Evolutionary conservation across 2,329 filamentous ascomycete species (phyloP).

Genomic region (Colletotrichum sp.): DNA sequence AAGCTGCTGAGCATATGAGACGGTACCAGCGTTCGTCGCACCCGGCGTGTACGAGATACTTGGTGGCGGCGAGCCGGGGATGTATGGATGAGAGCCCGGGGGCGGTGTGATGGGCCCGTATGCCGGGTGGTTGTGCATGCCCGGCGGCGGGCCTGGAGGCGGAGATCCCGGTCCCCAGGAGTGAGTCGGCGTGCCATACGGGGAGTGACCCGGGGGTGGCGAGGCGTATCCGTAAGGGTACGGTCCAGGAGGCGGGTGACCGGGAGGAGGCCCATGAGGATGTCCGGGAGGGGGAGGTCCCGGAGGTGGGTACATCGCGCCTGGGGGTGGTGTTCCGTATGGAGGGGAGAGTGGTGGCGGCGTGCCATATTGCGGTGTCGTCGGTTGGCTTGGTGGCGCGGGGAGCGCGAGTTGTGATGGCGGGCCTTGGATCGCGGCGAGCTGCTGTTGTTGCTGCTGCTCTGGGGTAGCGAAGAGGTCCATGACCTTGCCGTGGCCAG

Average conservation of each 20-base stretch:
- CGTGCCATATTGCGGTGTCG: conserved; percentile 25
- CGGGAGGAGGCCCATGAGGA: conserved; percentile 15
- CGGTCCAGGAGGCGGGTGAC: background rate
- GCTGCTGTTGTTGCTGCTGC: conserved; percentile 24
- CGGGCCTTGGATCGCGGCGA: background rate
- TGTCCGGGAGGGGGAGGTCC: conserved; percentile 3
- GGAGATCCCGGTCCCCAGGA: background rate
- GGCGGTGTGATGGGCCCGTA: background rate
- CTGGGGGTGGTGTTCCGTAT: conserved; percentile 22
- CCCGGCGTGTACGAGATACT: background rate
- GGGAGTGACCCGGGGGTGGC: background rate
- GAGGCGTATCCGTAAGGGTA: background rate
- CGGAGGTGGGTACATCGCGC: background rate
- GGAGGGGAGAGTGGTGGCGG: background rate
- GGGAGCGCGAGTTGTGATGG: conserved; percentile 34
- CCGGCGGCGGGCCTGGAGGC: background rate
- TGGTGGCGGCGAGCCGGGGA: background rate
- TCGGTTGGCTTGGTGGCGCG: conserved; percentile 51
- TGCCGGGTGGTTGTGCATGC: background rate
- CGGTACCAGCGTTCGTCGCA: conserved; percentile 38
- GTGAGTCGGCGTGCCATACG: background rate
- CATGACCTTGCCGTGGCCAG: conserved; percentile 53
- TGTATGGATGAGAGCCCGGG: background rate
- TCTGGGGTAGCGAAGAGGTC: conserved; percentile 52
- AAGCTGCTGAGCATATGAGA: conserved; percentile 54